Evolutionary conservation across 2,329 filamentous ascomycete genomes (phyloP).

Genomic region (Helminthosporium solani): DNA sequence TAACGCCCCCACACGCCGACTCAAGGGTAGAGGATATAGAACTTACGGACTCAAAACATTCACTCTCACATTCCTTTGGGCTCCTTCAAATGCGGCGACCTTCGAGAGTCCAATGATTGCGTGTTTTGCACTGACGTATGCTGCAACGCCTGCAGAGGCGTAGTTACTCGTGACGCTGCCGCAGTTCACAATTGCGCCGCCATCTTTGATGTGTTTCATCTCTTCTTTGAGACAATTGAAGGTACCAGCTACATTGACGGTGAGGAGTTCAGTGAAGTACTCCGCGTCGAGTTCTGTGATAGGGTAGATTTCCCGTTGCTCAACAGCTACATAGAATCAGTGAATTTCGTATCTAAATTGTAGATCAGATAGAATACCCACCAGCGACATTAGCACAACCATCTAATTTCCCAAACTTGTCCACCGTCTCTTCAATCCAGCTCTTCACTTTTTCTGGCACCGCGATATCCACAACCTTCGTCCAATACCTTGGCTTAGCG

Average conservation of each 20-base stretch:
- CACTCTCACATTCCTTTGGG: slow-evolving; percentile 47
- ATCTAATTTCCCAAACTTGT: slow-evolving; percentile 13
- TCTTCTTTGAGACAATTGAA: slow-evolving; percentile 15
- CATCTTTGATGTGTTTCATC: slow-evolving; percentile 19
- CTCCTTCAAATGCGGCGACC: slow-evolving; percentile 51
- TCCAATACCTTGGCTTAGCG: slow-evolving; percentile 10
- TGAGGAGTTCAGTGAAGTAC: slow-evolving; percentile 11
- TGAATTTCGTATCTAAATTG: no score
- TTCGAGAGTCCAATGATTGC: slow-evolving; percentile 50
- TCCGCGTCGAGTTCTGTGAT: slow-evolving; percentile 12
- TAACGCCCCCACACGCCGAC: neutral
- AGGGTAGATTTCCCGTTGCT: slow-evolving; percentile 16
- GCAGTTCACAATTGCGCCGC: slow-evolving; percentile 16
- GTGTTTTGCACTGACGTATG: slow-evolving; percentile 51
- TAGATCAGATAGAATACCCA: neutral
- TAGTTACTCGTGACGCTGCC: slow-evolving; percentile 14
- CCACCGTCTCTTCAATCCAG: slow-evolving; percentile 13
- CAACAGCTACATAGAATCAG: no score
- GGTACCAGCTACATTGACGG: slow-evolving; percentile 11
- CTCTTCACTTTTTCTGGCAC: slow-evolving; percentile 7
- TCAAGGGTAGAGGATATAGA: no score
- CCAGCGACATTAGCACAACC: slow-evolving; percentile 16
- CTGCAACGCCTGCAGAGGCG: slow-evolving; percentile 19
- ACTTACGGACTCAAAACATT: slow-evolving; percentile 50
- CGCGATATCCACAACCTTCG: slow-evolving; percentile 8